phyloP scores from a whole-genome alignment of 169 alveolate genomes.

The Plasmodium vivax region DNA sequence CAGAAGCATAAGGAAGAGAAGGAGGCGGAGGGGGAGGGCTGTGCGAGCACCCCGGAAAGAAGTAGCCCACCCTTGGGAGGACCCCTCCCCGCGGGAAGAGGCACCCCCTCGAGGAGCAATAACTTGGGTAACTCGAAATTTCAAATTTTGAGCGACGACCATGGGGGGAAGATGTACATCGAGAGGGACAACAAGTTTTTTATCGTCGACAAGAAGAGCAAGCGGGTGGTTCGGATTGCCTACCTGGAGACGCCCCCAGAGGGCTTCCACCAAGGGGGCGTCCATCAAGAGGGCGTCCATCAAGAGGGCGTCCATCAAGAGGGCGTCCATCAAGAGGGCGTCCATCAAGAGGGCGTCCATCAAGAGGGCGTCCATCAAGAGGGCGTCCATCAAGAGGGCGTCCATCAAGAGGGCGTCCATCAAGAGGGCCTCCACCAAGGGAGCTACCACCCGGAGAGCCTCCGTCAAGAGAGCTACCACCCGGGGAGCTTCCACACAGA shows the following conservation, averaged over 20 bases:
- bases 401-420: too few relatives aligned
- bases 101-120: not conserved
- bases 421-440: too few relatives aligned
- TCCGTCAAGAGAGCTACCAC: too few relatives aligned
- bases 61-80: not conserved
- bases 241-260: not conserved
- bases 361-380: too few relatives aligned
- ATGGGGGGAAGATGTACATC: slow-evolving; percentile 36
- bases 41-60: not conserved
- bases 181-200: slow-evolving; percentile 40
- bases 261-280: too few relatives aligned
- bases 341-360: too few relatives aligned
- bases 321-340: too few relatives aligned
- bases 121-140: not conserved
- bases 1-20: not conserved
- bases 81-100: not conserved
- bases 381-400: too few relatives aligned
- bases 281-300: not conserved
- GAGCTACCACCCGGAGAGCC: too few relatives aligned
- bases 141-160: slow-evolving; percentile 13
- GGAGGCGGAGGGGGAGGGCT: too few relatives aligned
- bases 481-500: not conserved
- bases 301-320: not conserved
- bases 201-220: slow-evolving; percentile 24
- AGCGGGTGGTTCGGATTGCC: slow-evolving; percentile 15